phyloP scores from a whole-genome alignment of 441 rosid species.

The Eutrema salsugineum region DNA sequence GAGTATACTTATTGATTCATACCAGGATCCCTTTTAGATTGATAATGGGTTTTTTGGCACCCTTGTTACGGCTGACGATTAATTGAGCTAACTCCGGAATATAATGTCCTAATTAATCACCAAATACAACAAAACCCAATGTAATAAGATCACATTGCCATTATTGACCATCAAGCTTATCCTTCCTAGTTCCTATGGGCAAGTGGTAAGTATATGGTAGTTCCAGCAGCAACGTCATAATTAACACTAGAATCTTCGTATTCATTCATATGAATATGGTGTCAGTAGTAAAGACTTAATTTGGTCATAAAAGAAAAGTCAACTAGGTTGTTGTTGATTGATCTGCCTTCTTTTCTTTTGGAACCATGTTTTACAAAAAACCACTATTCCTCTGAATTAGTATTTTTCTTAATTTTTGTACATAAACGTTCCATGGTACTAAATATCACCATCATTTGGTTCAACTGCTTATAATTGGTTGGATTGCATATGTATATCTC shows the following conservation, averaged over 20 bases:
- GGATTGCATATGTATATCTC: neutral
- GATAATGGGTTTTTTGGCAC: slow-evolving; percentile 37
- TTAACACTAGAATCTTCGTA: neutral
- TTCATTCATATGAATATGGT: neutral
- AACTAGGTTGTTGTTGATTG: slow-evolving; percentile 13
- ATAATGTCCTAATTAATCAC: slow-evolving; percentile 51
- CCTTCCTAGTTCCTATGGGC: neutral
- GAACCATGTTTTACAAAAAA: neutral
- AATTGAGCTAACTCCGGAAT: slow-evolving; percentile 57
- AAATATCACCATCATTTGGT: slow-evolving; percentile 14
- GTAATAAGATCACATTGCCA: neutral
- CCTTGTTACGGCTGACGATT: slow-evolving; percentile 42
- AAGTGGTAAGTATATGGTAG: neutral
- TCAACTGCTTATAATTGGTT: slow-evolving; percentile 17
- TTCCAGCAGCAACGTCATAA: slow-evolving; percentile 17
- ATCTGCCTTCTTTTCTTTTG: neutral
- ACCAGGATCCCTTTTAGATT: slow-evolving; percentile 67
- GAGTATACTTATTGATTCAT: neutral
- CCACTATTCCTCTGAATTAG: neutral
- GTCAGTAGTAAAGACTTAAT: neutral
- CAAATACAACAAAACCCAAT: neutral
- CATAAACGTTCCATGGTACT: neutral
- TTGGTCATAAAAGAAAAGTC: slow-evolving; percentile 17
- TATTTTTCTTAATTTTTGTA: neutral
- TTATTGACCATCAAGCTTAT: neutral